Percentiles rank a stretch among this genome's conserved stretches.
phyloP scores from a whole-genome alignment of 2,329 filamentous ascomycete genomes.

The Claviceps sp. region DNA sequence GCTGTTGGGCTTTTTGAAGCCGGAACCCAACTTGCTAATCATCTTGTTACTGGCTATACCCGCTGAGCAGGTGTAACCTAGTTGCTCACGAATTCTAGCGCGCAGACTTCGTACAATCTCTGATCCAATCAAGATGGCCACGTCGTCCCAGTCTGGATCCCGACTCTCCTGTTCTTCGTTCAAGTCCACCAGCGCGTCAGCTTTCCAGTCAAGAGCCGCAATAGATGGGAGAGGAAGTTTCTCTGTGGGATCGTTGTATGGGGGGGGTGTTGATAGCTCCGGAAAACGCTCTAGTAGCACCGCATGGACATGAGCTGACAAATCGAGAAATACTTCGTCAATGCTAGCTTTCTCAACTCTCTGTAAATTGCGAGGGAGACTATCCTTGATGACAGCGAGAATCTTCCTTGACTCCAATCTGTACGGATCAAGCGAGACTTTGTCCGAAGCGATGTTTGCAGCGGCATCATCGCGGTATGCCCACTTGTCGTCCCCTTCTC shows the following conservation, averaged over 20 bases:
- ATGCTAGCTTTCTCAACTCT: slow-evolving; percentile 87
- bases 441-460: slow-evolving; percentile 71
- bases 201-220: slow-evolving; percentile 68
- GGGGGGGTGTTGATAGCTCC: slow-evolving; percentile 50
- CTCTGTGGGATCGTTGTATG: slow-evolving; percentile 60
- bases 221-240: slow-evolving; percentile 54
- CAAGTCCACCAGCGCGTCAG: slow-evolving; percentile 70
- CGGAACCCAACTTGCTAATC: slow-evolving; percentile 85
- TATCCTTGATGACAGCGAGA: slow-evolving; percentile 61
- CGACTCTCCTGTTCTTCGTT: slow-evolving; percentile 62
- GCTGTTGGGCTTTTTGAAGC: slow-evolving; percentile 81
- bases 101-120: slow-evolving; percentile 76
- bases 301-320: slow-evolving; percentile 71
- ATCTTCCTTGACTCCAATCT: slow-evolving; percentile 74
- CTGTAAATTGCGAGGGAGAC: slow-evolving; percentile 50
- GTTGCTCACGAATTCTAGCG: slow-evolving; percentile 47
- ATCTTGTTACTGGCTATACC: slow-evolving; percentile 89
- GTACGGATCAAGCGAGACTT: slow-evolving; percentile 90
- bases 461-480: slow-evolving; percentile 74
- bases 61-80: slow-evolving; percentile 85
- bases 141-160: slow-evolving; percentile 93
- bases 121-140: slow-evolving; percentile 72
- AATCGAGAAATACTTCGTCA: slow-evolving; percentile 89
- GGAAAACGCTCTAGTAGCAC: slow-evolving; percentile 65
- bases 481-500: slow-evolving; percentile 85